Evolutionary conservation across 257 asterid species (phyloP), one percentile per base, ranked within the genome.

Genomic region (Anisodus acutangulus): DNA sequence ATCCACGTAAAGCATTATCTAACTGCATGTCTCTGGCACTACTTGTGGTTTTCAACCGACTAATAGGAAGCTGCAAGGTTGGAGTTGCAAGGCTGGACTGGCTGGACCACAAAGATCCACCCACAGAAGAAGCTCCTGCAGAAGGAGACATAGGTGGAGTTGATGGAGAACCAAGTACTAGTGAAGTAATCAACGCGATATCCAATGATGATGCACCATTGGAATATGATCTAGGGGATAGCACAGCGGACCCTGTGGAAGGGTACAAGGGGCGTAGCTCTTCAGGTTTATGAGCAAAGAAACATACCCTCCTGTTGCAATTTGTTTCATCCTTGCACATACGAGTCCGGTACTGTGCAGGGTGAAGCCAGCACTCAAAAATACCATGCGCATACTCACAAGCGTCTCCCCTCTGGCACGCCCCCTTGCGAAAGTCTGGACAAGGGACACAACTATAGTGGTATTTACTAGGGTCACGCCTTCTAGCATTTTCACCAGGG

Each of bases 381-480:
- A 89, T 88, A 17, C 92, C 92, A 70, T 89, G 92, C 7, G 92
- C 90, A 81, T 89, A 89, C 17, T 89, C 90, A 57, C 92, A 89
- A 37, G 87, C 62, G 19, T 89, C 90, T 57, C 88, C 92, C 49
- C 82, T 80, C 15, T 72, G 88, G 79, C 92, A 89, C 51, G 86
- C n/a, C 47, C 89, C 88, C 68, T 82, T 86, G 37, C 88, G 89
- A 39, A 86, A 89, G 19, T 89, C 89, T 2, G 90, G 90, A 83
- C 92, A 89, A 70, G 92, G 92, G 82, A 89, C 90, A 49, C 89
- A 88, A 69, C 90, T 87, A 37, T 89, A 89, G 15, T 86, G 89
- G 53, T 86, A 88, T 81, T 80, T 89, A 12, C 90, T 84, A 22
- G 92, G 92, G 49, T 89, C 92, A 60, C 92, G 92, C 64, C 92